Conservation (phyloP, 106 monocot genomes). For the Dioscorea alata region DNA sequence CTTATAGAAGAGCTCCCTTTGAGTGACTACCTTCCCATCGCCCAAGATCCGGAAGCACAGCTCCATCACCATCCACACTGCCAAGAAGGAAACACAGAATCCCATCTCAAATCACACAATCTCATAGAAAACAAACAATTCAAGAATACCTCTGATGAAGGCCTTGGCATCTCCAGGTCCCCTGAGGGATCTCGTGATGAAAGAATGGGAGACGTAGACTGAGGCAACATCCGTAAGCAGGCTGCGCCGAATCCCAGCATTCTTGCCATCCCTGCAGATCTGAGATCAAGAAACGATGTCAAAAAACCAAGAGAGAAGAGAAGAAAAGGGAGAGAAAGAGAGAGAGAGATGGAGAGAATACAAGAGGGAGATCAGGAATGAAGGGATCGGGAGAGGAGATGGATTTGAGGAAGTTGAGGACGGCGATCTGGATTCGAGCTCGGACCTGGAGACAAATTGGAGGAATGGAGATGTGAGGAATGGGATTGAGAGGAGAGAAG, state of each 20-base stretch:
- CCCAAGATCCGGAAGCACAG: slow-evolving; percentile 55
- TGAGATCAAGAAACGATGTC: slow-evolving; percentile 5
- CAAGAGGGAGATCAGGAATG: slow-evolving; percentile 62
- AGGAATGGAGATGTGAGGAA: background rate
- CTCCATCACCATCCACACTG: slow-evolving; percentile 96
- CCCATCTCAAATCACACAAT: background rate
- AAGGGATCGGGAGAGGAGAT: slow-evolving; percentile 48
- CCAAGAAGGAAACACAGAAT: slow-evolving; percentile 1
- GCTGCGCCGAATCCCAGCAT: slow-evolving; percentile 49
- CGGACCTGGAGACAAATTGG: slow-evolving; percentile 27
- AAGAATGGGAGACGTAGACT: slow-evolving; percentile 61
- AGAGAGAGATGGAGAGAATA: slow-evolving; percentile 16
- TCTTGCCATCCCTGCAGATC: slow-evolving; percentile 51
- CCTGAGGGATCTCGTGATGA: slow-evolving; percentile 59
- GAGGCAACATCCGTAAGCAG: slow-evolving; percentile 67
- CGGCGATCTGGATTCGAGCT: slow-evolving; percentile 81
- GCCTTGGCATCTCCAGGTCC: slow-evolving; percentile 47
- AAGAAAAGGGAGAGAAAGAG: background rate
- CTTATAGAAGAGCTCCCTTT: slow-evolving; percentile 93
- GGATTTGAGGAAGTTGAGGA: slow-evolving; percentile 64
- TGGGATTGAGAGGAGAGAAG: background rate
- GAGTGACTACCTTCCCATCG: slow-evolving; percentile 70
- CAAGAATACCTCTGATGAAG: slow-evolving; percentile 65
- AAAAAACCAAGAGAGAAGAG: no score
- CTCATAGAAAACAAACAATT: background rate